Base-by-base conservation (phyloP, 352 stramenopile genomes). In the Phytopythium montanum region DNA sequence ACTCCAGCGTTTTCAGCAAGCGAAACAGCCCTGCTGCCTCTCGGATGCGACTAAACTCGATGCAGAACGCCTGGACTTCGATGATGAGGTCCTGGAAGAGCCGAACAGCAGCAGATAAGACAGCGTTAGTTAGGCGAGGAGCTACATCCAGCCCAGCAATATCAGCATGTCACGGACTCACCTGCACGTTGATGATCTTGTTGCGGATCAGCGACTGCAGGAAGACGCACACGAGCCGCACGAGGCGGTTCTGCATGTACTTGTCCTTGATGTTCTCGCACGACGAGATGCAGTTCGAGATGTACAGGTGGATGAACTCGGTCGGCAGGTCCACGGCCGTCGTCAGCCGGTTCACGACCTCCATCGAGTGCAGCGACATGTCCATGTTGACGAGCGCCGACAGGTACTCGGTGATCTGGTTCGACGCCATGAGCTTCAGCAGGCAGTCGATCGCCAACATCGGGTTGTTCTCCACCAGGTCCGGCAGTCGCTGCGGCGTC, bases 241-340 rank as follows among this genome's bases (percentile, higher is more conserved):
- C 96, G 34, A 99, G 86, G 18, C 97, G 94, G 77, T 99, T 99
- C 69, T 96, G 88, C 75, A 98, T 97, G 80, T 99, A 98, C 72
- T 98, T 98, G 86, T 99, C 96, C 76, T 97, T 98, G 70, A 99
- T 98, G 66, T 98, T 98, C 73, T 99, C 96, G 72, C 96, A 99
- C 61, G 82, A 98, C 41, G 92, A 98, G 79, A 99, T 99, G 75
- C 96, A 99, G 76, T 98, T 99, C 25, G 91, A 98, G 73, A 99
- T 99, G 76, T 98, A 99, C 66, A 99, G 69, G 70, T 99, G 96
- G 55, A 99, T 97, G 69, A 99, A 99, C 76, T 99, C 96, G 9
- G 95, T 97, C 62, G 97, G 96, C 51, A 98, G 70, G 65, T 96
- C 81, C 45, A 97, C 89, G n/a, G 82, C 82, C 34, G 91, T 97